Base-by-base conservation (phyloP, 352 stramenopile genomes). In the Phytophthora boehmeriae region DNA sequence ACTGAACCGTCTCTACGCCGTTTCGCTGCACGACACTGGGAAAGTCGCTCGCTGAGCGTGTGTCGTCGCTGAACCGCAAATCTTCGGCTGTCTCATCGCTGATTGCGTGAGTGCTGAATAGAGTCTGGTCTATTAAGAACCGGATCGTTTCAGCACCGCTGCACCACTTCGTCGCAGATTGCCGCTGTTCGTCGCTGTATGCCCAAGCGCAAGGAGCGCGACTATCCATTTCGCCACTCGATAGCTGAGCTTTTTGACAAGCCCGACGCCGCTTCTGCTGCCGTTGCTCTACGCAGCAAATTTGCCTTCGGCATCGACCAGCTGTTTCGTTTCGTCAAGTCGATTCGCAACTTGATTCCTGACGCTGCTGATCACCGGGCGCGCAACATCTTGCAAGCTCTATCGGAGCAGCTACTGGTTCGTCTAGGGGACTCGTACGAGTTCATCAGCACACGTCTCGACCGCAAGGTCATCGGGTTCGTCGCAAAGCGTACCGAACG, bases 261-360 rank as follows among this genome's bases (percentile, higher is more conserved):
- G 25, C 36, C 39, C 4, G 25, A 39, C 17, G 19, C 25, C 23
- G 23, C 36, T 13, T 16, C 38, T 20, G 2, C 23, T 17, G n/a
- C 38, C 9, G 38, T 17, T 5, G 25, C 51, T 58, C 25, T 58
- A 32, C 51, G 38, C 51, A 49, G 3, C 5, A 43, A 13, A 10
- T 58, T 58, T 41, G 51, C 25, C 13, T 43, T 49, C 13, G 30
- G 51, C 9, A 41, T 50, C 10, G 51, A 58, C 38, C 8, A 9
- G 17, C 36, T 19, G 9, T 58, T 39, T 4, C 38, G 27, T 14
- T 49, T 42, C 27, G 51, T 58, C 23, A 50, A 58, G 25, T 23
- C 39, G 14, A 20, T 58, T 22, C 22, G 38, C 23, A 58, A 58
- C 22, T 27, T 58, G 23, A 58, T 50, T 34, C 51, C 51, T 13